These are phyloP conservation scores for Magnolia kwangsiensis DNA, from an alignment of 164 flowering plant species.

Conservation along the genomic window DNA sequence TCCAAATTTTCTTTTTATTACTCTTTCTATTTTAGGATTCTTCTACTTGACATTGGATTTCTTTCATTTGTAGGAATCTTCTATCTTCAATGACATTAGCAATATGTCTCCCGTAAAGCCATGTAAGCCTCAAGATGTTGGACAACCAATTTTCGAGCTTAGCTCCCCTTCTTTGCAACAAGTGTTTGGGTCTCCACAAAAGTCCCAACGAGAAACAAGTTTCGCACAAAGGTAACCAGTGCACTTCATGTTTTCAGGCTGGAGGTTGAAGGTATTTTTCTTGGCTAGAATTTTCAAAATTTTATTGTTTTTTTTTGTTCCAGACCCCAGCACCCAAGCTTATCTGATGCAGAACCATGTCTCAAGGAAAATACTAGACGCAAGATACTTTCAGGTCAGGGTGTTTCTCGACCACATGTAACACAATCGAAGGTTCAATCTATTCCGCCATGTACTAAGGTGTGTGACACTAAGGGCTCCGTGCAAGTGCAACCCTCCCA, in stretches of 20 bases:
- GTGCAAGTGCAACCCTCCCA: slow-evolving; percentile 16
- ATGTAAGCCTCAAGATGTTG: slow-evolving; percentile 23
- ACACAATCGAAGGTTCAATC: neutral
- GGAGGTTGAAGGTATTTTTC: neutral
- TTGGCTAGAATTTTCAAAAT: neutral
- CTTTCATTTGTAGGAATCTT: slow-evolving; percentile 39
- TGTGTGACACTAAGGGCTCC: slow-evolving; percentile 10
- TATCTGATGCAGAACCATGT: slow-evolving; percentile 2
- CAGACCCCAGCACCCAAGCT: neutral
- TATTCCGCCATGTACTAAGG: slow-evolving; percentile 12
- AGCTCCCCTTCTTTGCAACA: slow-evolving; percentile 33
- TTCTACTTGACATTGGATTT: neutral
- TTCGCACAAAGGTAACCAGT: slow-evolving; percentile 28
- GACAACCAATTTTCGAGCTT: slow-evolving; percentile 36
- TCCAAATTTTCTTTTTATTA: neutral
- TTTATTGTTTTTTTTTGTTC: neutral
- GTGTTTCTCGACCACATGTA: slow-evolving; percentile 7
- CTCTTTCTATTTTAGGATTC: neutral
- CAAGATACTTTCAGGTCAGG: slow-evolving; percentile 9
- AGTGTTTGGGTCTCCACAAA: slow-evolving; percentile 49
- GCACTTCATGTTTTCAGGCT: neutral
- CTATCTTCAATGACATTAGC: slow-evolving; percentile 33
- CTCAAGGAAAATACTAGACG: slow-evolving; percentile 10
- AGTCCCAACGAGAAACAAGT: slow-evolving; percentile 23
- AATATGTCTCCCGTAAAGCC: slow-evolving; percentile 43